These are phyloP conservation scores for Kalanchoe fedtschenkoi DNA, from an alignment of 164 flowering plant genomes.

Conservation along the genomic window DNA sequence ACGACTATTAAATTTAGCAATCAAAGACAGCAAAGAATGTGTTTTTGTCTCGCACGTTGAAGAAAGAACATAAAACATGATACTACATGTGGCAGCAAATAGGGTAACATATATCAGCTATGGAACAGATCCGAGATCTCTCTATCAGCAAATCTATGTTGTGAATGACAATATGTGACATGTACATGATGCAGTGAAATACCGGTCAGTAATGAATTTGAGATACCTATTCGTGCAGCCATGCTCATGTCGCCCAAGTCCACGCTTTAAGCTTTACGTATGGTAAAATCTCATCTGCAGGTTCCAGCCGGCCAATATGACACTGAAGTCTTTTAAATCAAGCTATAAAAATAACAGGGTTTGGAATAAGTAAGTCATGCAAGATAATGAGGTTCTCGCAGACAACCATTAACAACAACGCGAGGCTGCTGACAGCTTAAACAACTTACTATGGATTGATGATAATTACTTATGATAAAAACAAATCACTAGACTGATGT, in stretches of 20 bases:
- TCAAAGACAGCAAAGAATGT: neutral
- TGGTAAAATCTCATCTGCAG: neutral
- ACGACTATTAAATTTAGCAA: neutral
- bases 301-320: neutral
- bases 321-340: neutral
- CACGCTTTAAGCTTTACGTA: neutral
- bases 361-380: neutral
- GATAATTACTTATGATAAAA: neutral
- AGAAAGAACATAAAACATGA: no score
- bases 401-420: neutral
- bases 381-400: neutral
- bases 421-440: neutral
- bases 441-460: neutral
- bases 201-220: neutral
- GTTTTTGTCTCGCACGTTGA: neutral
- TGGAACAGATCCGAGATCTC: neutral
- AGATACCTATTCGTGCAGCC: neutral
- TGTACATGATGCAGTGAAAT: neutral
- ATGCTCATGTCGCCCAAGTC: neutral
- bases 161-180: neutral
- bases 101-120: neutral
- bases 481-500: slow-evolving; percentile 8
- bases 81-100: neutral
- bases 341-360: neutral
- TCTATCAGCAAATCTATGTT: slow-evolving; percentile 1